phyloP scores from a whole-genome alignment of 495 filamentous ascomycete species.

The Lepidopterella palustris region DNA sequence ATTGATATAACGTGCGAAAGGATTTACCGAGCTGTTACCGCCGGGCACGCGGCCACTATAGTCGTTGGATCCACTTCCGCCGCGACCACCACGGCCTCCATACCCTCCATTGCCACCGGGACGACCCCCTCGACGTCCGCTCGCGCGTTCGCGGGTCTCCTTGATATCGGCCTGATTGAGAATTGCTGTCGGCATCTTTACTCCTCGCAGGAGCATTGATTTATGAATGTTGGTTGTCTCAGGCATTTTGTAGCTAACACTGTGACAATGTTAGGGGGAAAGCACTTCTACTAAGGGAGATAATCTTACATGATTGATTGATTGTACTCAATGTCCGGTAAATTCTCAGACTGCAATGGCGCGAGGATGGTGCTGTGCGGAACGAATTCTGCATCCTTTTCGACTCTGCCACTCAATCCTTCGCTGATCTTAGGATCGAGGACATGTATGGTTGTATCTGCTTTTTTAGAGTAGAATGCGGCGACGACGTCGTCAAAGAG shows the following conservation, averaged over 20 bases:
- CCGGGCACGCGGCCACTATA: background rate
- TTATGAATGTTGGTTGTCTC: conserved; percentile 67
- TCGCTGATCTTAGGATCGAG: conserved; percentile 68
- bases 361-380: conserved; percentile 58
- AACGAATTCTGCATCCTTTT: conserved; percentile 73
- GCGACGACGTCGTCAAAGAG: conserved; percentile 74
- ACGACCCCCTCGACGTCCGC: conserved; percentile 38
- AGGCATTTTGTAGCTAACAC: conserved; percentile 80
- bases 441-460: conserved; percentile 52
- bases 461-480: conserved; percentile 88
- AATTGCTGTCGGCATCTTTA: conserved; percentile 60
- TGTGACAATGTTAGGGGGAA: conserved; percentile 41
- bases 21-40: background rate
- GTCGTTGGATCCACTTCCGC: conserved; percentile 7
- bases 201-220: conserved; percentile 85
- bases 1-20: background rate
- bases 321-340: conserved; percentile 77
- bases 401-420: conserved; percentile 71
- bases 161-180: conserved; percentile 70
- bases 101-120: conserved; percentile 46
- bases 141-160: conserved; percentile 53
- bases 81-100: background rate
- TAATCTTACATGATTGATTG: conserved; percentile 66
- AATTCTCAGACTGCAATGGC: conserved; percentile 57
- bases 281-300: background rate